A percentile compares a stretch with the other conserved stretches of the same genome.
Evolutionary conservation across 768 basidiomycete species (phyloP).

Genomic region (Macrocybe gigantea): DNA sequence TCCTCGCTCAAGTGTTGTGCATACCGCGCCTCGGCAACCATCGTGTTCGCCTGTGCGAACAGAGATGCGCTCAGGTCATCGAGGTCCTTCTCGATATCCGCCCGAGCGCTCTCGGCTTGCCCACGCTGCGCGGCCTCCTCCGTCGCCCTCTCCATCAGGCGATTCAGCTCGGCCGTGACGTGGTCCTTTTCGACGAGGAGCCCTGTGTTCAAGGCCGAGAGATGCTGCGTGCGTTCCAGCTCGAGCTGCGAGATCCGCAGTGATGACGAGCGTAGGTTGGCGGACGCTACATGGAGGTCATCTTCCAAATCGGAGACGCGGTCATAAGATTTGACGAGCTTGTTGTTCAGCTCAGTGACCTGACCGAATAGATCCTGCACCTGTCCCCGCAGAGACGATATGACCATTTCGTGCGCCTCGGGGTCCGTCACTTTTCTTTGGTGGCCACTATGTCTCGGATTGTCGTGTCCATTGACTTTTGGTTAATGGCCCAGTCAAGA

Average conservation of each 20-base stretch:
- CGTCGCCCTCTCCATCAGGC: conserved; percentile 92
- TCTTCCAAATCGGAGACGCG: conserved; percentile 92
- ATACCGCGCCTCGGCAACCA: conserved; percentile 93
- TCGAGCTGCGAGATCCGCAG: conserved; percentile 76
- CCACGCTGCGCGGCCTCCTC: conserved; percentile 91
- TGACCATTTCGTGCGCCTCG: conserved; percentile 81
- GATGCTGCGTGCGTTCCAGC: conserved; percentile 78
- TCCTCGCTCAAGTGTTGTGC: conserved; percentile 60
- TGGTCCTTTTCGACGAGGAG: conserved; percentile 87
- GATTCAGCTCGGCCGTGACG: conserved; percentile 86
- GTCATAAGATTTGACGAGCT: conserved; percentile 90
- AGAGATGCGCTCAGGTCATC: conserved; percentile 89
- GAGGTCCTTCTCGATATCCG: conserved; percentile 86
- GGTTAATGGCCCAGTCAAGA: conserved; percentile 3
- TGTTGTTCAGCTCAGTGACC: conserved; percentile 84
- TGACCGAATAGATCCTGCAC: conserved; percentile 86
- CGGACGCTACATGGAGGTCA: conserved; percentile 63
- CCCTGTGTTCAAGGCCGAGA: conserved; percentile 87
- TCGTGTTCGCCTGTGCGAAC: conserved; percentile 90
- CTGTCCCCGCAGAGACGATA: conserved; percentile 72
- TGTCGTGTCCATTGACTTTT: conserved; percentile 10
- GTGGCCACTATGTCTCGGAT: conserved; percentile 13
- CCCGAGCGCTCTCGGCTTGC: conserved; percentile 79
- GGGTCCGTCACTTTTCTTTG: conserved; percentile 24
- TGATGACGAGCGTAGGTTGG: conserved; percentile 51